Evolutionary conservation across 73 alveolate species (phyloP), one percentile per base, ranked within the genome.

Genomic region (Paramecium pentaurelia): DNA sequence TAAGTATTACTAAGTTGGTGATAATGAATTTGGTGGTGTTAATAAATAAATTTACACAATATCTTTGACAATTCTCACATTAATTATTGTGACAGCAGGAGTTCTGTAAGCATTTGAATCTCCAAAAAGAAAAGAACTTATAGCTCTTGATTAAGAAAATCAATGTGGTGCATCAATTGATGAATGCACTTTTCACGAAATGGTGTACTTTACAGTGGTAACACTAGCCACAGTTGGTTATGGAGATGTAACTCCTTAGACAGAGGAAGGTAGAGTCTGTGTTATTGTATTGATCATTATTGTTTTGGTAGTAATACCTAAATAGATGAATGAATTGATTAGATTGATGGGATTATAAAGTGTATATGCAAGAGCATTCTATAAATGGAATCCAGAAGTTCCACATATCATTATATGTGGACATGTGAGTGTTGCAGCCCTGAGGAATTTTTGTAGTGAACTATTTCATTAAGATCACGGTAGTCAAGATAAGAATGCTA

Each of bases 391-490:
- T 94, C 97, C 96, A 8, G 99, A 98, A 92, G 95, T 97, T 7
- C 99, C 99, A 12, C 99, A 98, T 92, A 89, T 98, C 22, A 96
- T 98, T 6, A 93, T 98, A 6, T 93, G 99, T 77, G 99, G 99
- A 7, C 95, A 96, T 86, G 98, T 96, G 1, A 96, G 92, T 20
- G 95, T 95, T 34, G 95, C 98, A 20, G 96, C 99, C 12, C 86
- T 98, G 71, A 96, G 92, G 51, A 96, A 94, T 83, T 97, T 98
- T 85, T 97, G 99, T 86, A 93, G 94, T 71, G 99, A 97, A 95
- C 94, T 97, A 60, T 97, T 98, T 95, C 99, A 98, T 93, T 94
- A 77, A 58, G 99, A 98, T 80, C 99, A 97, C 86, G 99, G 99
- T 2, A 93, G 96, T 68, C 95, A 97, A 54, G 99, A 97, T 77